These are phyloP conservation scores for Clavariopsis aquatica DNA, from an alignment of 495 filamentous ascomycete genomes.

Conservation along the genomic window DNA sequence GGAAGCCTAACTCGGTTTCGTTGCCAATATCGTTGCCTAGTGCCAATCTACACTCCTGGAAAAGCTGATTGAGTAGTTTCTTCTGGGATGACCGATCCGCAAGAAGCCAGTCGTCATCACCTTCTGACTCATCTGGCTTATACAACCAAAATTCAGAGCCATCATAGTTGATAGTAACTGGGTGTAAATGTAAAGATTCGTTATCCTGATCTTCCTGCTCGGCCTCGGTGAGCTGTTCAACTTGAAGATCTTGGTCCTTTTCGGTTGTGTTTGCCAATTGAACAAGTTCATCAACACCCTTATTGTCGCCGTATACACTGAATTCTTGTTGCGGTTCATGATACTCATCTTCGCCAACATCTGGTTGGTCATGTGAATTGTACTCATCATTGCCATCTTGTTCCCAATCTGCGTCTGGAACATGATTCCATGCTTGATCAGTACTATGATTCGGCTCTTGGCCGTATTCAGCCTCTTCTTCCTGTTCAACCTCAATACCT, in stretches of 20 bases:
- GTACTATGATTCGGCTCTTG: neutral
- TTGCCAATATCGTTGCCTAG: slow-evolving; percentile 66
- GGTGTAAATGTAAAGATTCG: slow-evolving; percentile 32
- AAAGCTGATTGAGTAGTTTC: slow-evolving; percentile 58
- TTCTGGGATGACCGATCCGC: slow-evolving; percentile 64
- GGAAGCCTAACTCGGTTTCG: slow-evolving; percentile 63
- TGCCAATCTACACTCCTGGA: slow-evolving; percentile 65
- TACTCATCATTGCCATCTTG: neutral
- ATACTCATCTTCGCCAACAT: neutral
- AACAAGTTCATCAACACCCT: neutral
- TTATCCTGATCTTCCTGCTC: neutral
- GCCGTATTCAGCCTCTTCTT: neutral
- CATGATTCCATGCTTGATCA: neutral
- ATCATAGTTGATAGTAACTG: slow-evolving; percentile 34
- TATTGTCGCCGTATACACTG: neutral
- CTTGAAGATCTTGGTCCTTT: neutral
- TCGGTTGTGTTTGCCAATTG: neutral
- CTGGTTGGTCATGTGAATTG: neutral
- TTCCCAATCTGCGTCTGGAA: neutral
- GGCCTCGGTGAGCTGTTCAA: neutral
- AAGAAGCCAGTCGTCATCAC: slow-evolving; percentile 70
- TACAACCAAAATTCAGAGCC: slow-evolving; percentile 19
- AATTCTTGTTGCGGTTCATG: neutral
- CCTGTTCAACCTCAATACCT: neutral
- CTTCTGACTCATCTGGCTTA: slow-evolving; percentile 1